phyloP scores from a whole-genome alignment of 2,329 filamentous ascomycete species.

The Aureobasidium musti region DNA sequence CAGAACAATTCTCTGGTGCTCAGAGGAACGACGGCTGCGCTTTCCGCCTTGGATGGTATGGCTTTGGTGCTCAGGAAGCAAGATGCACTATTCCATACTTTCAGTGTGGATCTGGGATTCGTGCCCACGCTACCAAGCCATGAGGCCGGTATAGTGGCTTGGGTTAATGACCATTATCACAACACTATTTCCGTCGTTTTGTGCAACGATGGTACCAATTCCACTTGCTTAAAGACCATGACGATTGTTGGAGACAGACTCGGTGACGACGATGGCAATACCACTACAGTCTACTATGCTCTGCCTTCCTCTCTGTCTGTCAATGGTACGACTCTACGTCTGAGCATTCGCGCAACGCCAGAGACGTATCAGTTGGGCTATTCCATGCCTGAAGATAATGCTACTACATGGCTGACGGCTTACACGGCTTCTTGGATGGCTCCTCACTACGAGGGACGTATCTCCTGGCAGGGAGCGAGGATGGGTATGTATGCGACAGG shows the following conservation, averaged over 20 bases:
- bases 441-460: slow-evolving; percentile 1
- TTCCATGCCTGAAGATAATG: background rate
- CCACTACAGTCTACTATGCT: background rate
- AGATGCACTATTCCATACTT: background rate
- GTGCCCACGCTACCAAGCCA: background rate
- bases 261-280: background rate
- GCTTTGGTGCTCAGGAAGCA: slow-evolving; percentile 10
- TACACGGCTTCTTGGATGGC: slow-evolving; percentile 10
- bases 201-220: background rate
- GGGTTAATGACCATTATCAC: slow-evolving; percentile 6
- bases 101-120: background rate
- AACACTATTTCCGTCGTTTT: background rate
- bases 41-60: background rate
- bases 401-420: background rate
- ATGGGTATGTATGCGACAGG: slow-evolving; percentile 6
- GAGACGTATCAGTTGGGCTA: slow-evolving; percentile 14
- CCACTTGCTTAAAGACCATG: background rate
- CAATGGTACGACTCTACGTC: background rate
- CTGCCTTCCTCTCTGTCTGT: background rate
- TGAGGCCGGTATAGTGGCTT: background rate
- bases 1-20: background rate
- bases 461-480: background rate
- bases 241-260: background rate
- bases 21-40: background rate
- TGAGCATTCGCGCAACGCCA: background rate